Conservation (phyloP, 1,139 yeast genomes). For the Hansenula sp. region DNA sequence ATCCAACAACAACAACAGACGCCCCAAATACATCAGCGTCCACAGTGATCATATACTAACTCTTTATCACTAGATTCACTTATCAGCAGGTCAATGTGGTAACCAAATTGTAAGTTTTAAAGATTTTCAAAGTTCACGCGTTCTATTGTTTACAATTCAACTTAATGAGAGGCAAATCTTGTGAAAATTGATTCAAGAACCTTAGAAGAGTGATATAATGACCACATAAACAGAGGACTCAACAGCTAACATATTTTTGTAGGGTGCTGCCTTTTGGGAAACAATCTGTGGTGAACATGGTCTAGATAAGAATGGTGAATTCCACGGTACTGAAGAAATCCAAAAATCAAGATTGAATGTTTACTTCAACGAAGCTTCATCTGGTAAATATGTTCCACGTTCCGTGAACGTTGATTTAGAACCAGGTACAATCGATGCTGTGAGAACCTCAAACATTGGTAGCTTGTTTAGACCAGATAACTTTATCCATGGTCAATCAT, state of each 20-base stretch:
- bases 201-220: constrained; percentile 1
- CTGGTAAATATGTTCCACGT: constrained; percentile 97
- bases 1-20: not conserved
- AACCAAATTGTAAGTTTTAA: constrained; percentile 77
- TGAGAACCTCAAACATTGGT: constrained; percentile 87
- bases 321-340: constrained; percentile 63
- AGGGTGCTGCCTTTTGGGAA: constrained; percentile 98
- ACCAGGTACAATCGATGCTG: constrained; percentile 97
- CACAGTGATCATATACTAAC: not conserved
- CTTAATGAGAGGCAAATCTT: not conserved
- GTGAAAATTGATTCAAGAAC: not conserved
- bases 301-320: constrained; percentile 77
- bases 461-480: constrained; percentile 97
- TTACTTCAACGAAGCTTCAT: constrained; percentile 92
- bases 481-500: constrained; percentile 94
- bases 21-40: not conserved
- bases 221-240: no score
- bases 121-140: not conserved
- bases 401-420: constrained; percentile 97
- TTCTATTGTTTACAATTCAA: not conserved
- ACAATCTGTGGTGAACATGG: constrained; percentile 98
- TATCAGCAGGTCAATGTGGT: constrained; percentile 99
- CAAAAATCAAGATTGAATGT: constrained; percentile 93
- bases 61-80: constrained; percentile 61
- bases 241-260: constrained; percentile 26